phyloP scores from a whole-genome alignment of 2,329 filamentous ascomycete species.

The Plectosphaerella sp. region DNA sequence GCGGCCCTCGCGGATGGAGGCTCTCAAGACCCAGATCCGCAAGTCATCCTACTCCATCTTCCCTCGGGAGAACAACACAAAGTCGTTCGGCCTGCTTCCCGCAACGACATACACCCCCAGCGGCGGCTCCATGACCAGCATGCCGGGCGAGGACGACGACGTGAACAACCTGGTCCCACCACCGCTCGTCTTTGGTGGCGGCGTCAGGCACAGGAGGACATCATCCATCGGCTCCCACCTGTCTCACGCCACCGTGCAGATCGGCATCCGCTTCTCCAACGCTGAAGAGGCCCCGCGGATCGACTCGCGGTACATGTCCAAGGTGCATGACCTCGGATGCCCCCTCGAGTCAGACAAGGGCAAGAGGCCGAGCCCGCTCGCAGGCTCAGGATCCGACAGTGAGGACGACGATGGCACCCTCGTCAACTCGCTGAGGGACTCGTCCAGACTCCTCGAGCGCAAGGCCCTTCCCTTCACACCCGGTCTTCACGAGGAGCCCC shows the following conservation, averaged over 20 bases:
- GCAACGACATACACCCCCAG: conserved; percentile 39
- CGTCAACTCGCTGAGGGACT: not conserved
- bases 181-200: conserved; percentile 17
- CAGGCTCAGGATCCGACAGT: conserved; percentile 13
- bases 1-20: not conserved
- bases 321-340: conserved; percentile 33
- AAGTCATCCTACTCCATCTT: conserved; percentile 37
- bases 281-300: conserved; percentile 43
- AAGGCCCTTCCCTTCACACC: conserved; percentile 34
- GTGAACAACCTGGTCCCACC: conserved; percentile 8
- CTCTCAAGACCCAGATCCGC: conserved; percentile 20
- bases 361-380: conserved; percentile 26
- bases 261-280: conserved; percentile 63
- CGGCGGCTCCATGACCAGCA: not conserved
- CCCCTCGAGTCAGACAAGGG: conserved; percentile 16
- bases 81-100: conserved; percentile 35
- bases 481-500: conserved; percentile 20
- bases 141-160: conserved; percentile 4
- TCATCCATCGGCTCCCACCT: conserved; percentile 57
- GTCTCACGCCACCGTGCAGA: conserved; percentile 60
- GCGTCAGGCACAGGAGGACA: conserved; percentile 46
- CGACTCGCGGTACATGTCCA: conserved; percentile 24
- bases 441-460: conserved; percentile 22
- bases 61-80: conserved; percentile 24
- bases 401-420: conserved; percentile 14